Base-by-base conservation (phyloP, 495 filamentous ascomycete species). In the Trypethelium eluteriae region DNA sequence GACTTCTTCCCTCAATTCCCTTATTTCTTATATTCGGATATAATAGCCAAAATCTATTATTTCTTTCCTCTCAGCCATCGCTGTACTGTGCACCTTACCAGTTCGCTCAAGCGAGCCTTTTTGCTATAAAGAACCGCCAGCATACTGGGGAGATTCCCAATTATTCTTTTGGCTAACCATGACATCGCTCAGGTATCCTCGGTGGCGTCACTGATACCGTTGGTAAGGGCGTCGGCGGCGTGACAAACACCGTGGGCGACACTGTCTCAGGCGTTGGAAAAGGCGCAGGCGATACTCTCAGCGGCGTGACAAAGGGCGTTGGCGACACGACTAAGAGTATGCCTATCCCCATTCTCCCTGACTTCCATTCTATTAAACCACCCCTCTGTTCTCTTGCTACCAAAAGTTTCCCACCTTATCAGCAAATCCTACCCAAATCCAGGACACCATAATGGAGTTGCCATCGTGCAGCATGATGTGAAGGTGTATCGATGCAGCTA, bases 281-380 rank as follows among this genome's bases (percentile, higher is more conserved):
- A 41, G 62, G 38, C 62, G 62, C 62, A 41, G 53, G 53, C 53
- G 53, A 63, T 12, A 35, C 62, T 5, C 39, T 63, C 0, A 63
- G 39, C n/a, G 62, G 62, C 38, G 62, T 63, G 7, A 63, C 62
- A 6, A 47, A 47, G 62, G 44, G 39, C 3, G 39, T 63, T 25
- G 62, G 62, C n/a, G 36, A 47, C 38, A 63, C 62, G 5, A 63
- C 62, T 35, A 63, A 63, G 62, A 47, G 62, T 63, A 59, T 10
- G 53, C 53, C 32, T 2, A 11, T 18, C 9, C 49, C 14, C 10
- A 12, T 14, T 5, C 49, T 18, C 25, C 25, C 25, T 25, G 25
- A 25, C 25, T 25, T 25, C 25, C 25, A 25, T 25, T 25, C 1
- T 25, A 25, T 25, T 44, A 14, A 44, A 14, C 41, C 41, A 44